Evolutionary conservation across 306 rosid species (phyloP).

Genomic region (Cucurbita maxima): DNA sequence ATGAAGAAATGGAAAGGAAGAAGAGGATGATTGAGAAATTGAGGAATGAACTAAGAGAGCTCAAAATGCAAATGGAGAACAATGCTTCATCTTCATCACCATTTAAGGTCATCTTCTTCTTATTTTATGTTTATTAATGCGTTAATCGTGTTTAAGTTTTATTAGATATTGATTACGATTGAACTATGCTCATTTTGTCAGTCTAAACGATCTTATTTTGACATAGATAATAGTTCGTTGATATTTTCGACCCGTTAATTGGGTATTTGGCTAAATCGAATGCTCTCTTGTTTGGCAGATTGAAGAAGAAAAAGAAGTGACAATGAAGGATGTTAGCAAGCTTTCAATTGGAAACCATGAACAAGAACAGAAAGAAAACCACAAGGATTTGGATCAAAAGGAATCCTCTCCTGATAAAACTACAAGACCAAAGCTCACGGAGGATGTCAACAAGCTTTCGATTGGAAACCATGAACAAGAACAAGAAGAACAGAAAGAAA

Average conservation of each 20-base stretch:
- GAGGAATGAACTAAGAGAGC: constrained; percentile 34
- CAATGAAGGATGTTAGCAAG: constrained; percentile 24
- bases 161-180: too few relatives aligned
- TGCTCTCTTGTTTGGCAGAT: constrained; percentile 20
- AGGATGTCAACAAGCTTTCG: too few relatives aligned
- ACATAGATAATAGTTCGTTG: too few relatives aligned
- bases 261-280: not conserved
- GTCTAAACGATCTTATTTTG: too few relatives aligned
- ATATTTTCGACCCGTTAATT: not conserved
- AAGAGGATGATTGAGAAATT: constrained; percentile 16
- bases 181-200: too few relatives aligned
- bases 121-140: not conserved
- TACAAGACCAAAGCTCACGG: constrained; percentile 15
- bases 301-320: constrained; percentile 18
- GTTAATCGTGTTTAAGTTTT: too few relatives aligned
- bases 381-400: constrained; percentile 13
- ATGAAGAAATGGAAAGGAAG: constrained; percentile 25
- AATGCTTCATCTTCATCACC: not conserved
- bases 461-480: constrained; percentile 16
- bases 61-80: constrained; percentile 23
- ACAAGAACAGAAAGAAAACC: constrained; percentile 12
- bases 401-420: constrained; percentile 7
- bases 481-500: constrained; percentile 7
- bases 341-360: constrained; percentile 15
- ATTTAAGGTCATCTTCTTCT: constrained; percentile 22